Evolutionary conservation across 2,329 filamentous ascomycete genomes (phyloP).

Genomic region (Colletotrichum incanum): DNA sequence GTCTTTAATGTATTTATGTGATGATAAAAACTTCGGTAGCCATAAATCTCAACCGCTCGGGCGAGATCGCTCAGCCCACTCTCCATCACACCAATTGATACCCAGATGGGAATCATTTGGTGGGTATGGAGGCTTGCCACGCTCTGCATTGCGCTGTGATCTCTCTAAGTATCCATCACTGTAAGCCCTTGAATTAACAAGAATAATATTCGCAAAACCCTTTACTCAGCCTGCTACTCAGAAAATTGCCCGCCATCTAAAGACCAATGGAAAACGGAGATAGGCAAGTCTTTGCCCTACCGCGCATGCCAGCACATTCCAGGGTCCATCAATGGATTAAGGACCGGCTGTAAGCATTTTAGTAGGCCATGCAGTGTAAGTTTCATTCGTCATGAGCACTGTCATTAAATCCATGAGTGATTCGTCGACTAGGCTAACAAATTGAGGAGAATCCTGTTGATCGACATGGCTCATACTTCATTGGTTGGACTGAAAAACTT

Average conservation of each 20-base stretch:
- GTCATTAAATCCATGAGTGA: too few species aligned
- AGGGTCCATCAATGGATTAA: too few species aligned
- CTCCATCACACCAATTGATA: neutral
- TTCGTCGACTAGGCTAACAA: too few species aligned
- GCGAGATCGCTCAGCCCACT: slow-evolving; percentile 1
- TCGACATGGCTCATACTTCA: too few species aligned
- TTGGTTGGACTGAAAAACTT: too few species aligned
- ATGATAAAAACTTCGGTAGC: neutral
- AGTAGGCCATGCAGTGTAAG: too few species aligned
- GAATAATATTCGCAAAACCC: neutral
- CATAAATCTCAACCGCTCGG: slow-evolving; percentile 5
- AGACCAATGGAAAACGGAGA: neutral
- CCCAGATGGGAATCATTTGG: neutral
- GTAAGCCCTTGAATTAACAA: neutral
- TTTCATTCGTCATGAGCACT: too few species aligned
- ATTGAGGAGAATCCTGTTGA: too few species aligned
- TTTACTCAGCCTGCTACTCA: neutral
- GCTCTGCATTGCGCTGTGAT: neutral
- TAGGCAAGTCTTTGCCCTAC: neutral
- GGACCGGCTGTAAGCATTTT: too few species aligned
- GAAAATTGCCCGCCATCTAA: neutral
- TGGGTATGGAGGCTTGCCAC: neutral
- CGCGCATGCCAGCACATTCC: too few species aligned
- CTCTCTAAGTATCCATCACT: too few species aligned
- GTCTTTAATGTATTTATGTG: neutral